Base-by-base conservation (phyloP, 1,284 basidiomycete species). In the Coniferiporia sulphurascens region DNA sequence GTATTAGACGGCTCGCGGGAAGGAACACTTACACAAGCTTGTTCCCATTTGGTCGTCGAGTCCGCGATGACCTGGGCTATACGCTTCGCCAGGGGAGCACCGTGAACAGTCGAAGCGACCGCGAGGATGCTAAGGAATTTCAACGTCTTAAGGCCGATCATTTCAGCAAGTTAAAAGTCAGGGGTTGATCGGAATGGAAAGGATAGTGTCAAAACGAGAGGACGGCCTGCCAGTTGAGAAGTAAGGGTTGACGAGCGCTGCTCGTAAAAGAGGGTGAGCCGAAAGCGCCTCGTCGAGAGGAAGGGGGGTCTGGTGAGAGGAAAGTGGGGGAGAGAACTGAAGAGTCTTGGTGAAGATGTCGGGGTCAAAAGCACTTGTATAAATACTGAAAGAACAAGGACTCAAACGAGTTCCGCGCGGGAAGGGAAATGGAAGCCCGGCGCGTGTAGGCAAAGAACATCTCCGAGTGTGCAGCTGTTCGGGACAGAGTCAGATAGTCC, bases 31-130 rank as follows among this genome's bases (percentile, higher is more conserved):
- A 77, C 76, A 60, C 78, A 79, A 55, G 78, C 76, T 60, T 74
- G 66, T 58, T 75, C 76, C 78, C 78, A 79, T 49, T 74, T 65
- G 10, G 65, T 63, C 17, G 74, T 78, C 4, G 77, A 72, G 52
- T 74, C 73, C 3, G 70, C 55, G 56, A 77, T 79, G 43, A 67
- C 68, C 65, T 80, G 78, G 21, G 74, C 73, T 63, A 79, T 79
- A 48, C 78, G 75, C 65, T 77, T 81, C 54, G 68, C 53, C 35
- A 75, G 35, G 12, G 71, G 72, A 6, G 61, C 55, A 22, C 63
- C 65, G 35, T 56, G 41, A 27, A 62, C 62, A 17, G 48, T 48
- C 15, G 61, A 56, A 34, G 56, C 51, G n/a, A 64, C 56, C 19
- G 64, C 63, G 15, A 46, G 44, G 19, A 19, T 9, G 17, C 8